Conservation (phyloP, 345 rosid genomes). For the Aurinia saxatilis region DNA sequence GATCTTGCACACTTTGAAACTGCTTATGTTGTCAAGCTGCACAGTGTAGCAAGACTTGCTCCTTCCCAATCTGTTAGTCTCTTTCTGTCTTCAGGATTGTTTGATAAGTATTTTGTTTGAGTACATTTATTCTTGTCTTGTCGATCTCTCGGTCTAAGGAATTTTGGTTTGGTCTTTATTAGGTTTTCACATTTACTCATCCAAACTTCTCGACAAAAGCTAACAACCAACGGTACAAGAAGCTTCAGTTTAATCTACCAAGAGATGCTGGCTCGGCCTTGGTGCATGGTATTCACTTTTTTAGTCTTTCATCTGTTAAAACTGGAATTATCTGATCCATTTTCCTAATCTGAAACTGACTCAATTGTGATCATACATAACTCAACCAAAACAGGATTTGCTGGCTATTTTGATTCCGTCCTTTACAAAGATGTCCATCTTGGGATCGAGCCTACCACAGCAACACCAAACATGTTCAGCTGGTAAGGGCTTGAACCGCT, state of each 20-base stretch:
- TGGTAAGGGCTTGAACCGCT: conserved; percentile 71
- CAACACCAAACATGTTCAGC: conserved; percentile 99
- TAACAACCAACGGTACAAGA: conserved; percentile 74
- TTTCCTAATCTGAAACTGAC: not conserved
- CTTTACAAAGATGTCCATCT: conserved; percentile 97
- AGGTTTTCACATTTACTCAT: conserved; percentile 92
- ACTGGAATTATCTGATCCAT: not conserved
- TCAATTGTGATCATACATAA: not conserved
- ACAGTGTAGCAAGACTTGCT: conserved; percentile 79
- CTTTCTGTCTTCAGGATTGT: not conserved
- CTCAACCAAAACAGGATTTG: conserved; percentile 57
- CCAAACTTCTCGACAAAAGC: conserved; percentile 54
- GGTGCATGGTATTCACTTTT: conserved; percentile 64
- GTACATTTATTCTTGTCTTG: not conserved
- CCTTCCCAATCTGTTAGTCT: conserved; percentile 73
- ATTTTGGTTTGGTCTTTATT: conserved; percentile 3
- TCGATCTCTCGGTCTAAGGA: not conserved
- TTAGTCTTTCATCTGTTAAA: not conserved
- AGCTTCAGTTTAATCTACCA: conserved; percentile 65
- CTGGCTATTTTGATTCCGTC: conserved; percentile 84
- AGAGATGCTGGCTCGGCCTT: conserved; percentile 70
- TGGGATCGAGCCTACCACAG: conserved; percentile 84
- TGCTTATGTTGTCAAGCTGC: conserved; percentile 93
- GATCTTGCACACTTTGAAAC: conserved; percentile 92
- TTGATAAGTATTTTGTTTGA: not conserved